Evolutionary conservation across 192 early-diverging fungal species (phyloP), one percentile per base, ranked within the genome.

Genomic region (Rhizophagus sp.): DNA sequence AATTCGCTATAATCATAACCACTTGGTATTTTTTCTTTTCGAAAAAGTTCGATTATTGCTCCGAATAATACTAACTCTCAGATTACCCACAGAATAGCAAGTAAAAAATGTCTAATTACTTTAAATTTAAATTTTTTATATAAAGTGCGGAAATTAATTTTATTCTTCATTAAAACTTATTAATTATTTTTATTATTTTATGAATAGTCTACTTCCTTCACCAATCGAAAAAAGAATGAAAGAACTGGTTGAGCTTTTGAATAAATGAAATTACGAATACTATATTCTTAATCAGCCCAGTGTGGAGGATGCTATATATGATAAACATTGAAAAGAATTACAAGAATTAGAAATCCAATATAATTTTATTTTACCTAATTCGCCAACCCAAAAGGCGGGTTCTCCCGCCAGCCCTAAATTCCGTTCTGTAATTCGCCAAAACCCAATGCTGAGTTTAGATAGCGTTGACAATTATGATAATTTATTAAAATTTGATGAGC

Each of bases 291-390:
- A 63, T n/a, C 62, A 63, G 62, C 62, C 62, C 17, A 63, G 62
- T 25, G 62, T 63, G 1, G 62, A 63, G 24, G 62, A 63, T 63
- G 15, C 62, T 1, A 1, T 63, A 6, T 63, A 63, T 8, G 62
- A 63, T n/a, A 19, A 63, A 63, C 62, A 63, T 25, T 63, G 9
- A 15, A 4, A 63, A 63, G 62, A 63, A n/a, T 25, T 63, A 63
- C 9, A 63, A 22, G 17, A 63, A 6, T 8, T 63, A 63, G 62
- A 63, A 63, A n/a, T 22, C 24, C 1, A 63, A 63, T n/a, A 63
- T 63, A 63, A 63, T 63, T 25, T 63, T 63, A 63, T 63, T 63
- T 25, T 63, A 2, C 61, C 62, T 22, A 62, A 63, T 63, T 63
- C 62, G 0, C 62, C 62, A 1, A 63, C 22, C 17, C 62, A 63